A percentile compares a stretch with the other conserved stretches of the same genome.
These are phyloP conservation scores for Fusarium odoratissimum DNA, from an alignment of 2,329 filamentous ascomycete species.

Conservation along the genomic window DNA sequence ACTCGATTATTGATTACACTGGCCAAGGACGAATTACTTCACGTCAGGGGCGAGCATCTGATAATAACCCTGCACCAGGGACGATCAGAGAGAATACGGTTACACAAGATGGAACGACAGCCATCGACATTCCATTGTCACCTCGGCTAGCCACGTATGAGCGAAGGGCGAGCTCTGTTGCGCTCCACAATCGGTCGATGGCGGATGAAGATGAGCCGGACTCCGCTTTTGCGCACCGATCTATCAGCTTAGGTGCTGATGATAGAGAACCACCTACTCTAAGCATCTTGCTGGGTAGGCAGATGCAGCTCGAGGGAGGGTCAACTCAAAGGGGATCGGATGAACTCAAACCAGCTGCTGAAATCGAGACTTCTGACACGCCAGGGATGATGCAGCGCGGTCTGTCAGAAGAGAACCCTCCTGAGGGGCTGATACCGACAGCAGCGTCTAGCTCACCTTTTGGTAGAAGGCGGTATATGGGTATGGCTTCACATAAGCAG, in stretches of 20 bases:
- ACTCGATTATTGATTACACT: conserved; percentile 71
- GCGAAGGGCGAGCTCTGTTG: conserved; percentile 76
- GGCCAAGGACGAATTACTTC: conserved; percentile 47
- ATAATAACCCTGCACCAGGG: conserved; percentile 45
- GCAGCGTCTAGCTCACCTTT: conserved; percentile 58
- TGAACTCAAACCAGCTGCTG: conserved; percentile 56
- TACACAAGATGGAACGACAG: conserved; percentile 67
- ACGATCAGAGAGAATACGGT: conserved; percentile 53
- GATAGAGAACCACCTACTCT: conserved; percentile 73
- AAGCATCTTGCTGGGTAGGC: conserved; percentile 69
- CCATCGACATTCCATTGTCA: conserved; percentile 80
- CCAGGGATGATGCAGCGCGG: conserved; percentile 56
- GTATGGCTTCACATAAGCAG: conserved; percentile 55
- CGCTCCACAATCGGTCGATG: conserved; percentile 68
- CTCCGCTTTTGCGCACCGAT: conserved; percentile 71
- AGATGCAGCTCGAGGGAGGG: conserved; percentile 51
- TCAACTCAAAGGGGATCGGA: conserved; percentile 39
- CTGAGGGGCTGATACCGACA: conserved; percentile 56
- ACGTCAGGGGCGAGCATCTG: conserved; percentile 43
- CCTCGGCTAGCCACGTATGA: conserved; percentile 68
- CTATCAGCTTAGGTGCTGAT: conserved; percentile 74
- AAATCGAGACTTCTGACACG: conserved; percentile 54
- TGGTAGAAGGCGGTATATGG: conserved; percentile 59
- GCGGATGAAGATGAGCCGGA: conserved; percentile 71
- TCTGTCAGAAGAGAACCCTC: conserved; percentile 59